Base-by-base conservation (phyloP, 2,329 filamentous ascomycete genomes). In the Colletotrichum plurivorum region DNA sequence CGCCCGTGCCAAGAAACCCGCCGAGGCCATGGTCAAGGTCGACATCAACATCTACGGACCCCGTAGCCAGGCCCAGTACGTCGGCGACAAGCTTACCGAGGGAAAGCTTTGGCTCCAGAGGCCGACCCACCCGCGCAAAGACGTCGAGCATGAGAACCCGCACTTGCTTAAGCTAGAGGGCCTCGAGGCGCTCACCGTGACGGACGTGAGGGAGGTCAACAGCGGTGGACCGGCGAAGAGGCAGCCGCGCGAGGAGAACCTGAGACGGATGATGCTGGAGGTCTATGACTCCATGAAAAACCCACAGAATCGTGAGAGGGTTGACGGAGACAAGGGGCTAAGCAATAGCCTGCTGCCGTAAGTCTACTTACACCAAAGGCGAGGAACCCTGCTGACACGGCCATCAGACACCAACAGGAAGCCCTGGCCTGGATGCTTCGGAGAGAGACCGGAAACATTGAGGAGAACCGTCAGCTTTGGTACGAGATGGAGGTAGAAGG, bases 31-130 rank as follows among this genome's bases (percentile, higher is more conserved):
- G 31, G 73, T 77, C 16, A 71, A 73, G 45, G 71, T 82, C 1
- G 75, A 81, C 59, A 78, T 83, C 57, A 80, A 82, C 51, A 64
- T 82, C 1, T 82, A 82, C 63, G 81, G 81, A 0, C 76, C 76
- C 0, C 62, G 62, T 1, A n/a, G 45, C 4, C 18, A 62, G 2
- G 73, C 71, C 2, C 61, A 57, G 0, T 15, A 62, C 2, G 69
- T 81, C 20, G 81, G 79, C 0, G 64, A 74, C 2, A 60, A 57
- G 3, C 69, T 83, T 1, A 78, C 79, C 0, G 18, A 66, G 0
- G 69, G 72, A 0, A 79, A 78, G 56, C 61, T 80, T 0, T 82
- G 78, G 75, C 64, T 83, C 12, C 81, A 83, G 52, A 71, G 67
- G 39, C 77, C 81, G 3, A 71, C 75, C 6, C 72, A 75, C 43